Conservation (phyloP, 768 basidiomycete genomes). For the Termitomyces bulborhizus region DNA sequence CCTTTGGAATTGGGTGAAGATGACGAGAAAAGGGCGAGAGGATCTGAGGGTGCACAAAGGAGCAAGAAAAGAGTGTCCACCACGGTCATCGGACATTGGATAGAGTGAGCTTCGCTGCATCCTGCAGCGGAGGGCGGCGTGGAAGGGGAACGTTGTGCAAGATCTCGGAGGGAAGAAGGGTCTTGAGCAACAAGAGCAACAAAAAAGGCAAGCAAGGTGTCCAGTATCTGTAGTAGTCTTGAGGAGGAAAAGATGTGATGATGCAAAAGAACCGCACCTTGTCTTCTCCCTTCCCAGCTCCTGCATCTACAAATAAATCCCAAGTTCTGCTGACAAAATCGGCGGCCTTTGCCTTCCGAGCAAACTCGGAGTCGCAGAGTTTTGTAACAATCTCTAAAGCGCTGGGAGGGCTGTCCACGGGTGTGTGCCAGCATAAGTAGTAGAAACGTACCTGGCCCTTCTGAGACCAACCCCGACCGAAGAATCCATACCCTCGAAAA, state of each 20-base stretch:
- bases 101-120: conserved; percentile 7
- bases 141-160: conserved; percentile 33
- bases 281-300: conserved; percentile 59
- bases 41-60: conserved; percentile 35
- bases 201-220: conserved; percentile 58
- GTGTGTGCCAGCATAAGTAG: not conserved
- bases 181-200: conserved; percentile 59
- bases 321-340: conserved; percentile 69
- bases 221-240: conserved; percentile 44
- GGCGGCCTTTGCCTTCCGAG: conserved; percentile 72
- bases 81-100: conserved; percentile 24
- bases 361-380: conserved; percentile 66
- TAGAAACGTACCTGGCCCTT: conserved; percentile 52
- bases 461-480: conserved; percentile 48
- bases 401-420: conserved; percentile 27
- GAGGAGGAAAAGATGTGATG: not conserved
- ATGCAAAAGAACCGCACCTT: conserved; percentile 17
- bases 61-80: conserved; percentile 38
- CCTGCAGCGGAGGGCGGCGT: conserved; percentile 4
- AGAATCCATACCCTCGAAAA: conserved; percentile 71
- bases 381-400: conserved; percentile 74
- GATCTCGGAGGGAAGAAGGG: conserved; percentile 43
- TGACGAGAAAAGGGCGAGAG: conserved; percentile 36
- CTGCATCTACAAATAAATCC: conserved; percentile 55
- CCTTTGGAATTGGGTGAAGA: conserved; percentile 5